Percentiles rank a stretch among this genome's conserved stretches.
These are phyloP conservation scores for Myxozyma geophila DNA, from an alignment of 805 yeast genomes.

Conservation along the genomic window DNA sequence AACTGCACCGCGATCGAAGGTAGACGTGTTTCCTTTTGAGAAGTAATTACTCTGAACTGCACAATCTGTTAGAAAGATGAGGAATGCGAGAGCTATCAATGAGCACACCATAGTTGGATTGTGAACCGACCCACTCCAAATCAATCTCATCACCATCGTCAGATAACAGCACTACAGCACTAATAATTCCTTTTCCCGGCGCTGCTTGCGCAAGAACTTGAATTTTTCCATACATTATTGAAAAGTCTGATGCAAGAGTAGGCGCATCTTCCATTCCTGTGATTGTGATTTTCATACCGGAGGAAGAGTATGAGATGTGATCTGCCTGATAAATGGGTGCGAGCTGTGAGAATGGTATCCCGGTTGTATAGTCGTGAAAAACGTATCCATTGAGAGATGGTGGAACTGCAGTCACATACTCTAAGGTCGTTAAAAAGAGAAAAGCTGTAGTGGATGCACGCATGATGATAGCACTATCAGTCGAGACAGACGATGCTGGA, in stretches of 20 bases:
- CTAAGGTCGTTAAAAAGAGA: background rate
- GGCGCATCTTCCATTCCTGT: constrained; percentile 76
- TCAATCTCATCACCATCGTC: constrained; percentile 92
- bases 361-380: constrained; percentile 1
- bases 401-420: background rate
- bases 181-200: constrained; percentile 76
- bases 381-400: background rate
- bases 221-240: constrained; percentile 86
- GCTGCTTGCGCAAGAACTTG: constrained; percentile 76
- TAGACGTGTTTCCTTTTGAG: constrained; percentile 75
- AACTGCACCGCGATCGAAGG: constrained; percentile 80
- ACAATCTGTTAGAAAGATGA: constrained; percentile 44
- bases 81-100: background rate
- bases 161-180: constrained; percentile 76
- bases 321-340: constrained; percentile 42
- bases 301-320: constrained; percentile 51
- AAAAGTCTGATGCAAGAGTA: constrained; percentile 72
- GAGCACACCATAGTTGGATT: constrained; percentile 63
- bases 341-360: background rate
- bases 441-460: background rate
- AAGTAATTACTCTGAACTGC: constrained; percentile 54
- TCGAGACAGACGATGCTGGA: background rate
- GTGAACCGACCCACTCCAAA: constrained; percentile 85
- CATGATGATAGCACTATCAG: background rate
- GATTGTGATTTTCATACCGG: constrained; percentile 66